A percentile compares a stretch with the other conserved stretches of the same genome.
Conservation (phyloP, 176 grass and related monocot species). For the Raddia distichophylla region DNA sequence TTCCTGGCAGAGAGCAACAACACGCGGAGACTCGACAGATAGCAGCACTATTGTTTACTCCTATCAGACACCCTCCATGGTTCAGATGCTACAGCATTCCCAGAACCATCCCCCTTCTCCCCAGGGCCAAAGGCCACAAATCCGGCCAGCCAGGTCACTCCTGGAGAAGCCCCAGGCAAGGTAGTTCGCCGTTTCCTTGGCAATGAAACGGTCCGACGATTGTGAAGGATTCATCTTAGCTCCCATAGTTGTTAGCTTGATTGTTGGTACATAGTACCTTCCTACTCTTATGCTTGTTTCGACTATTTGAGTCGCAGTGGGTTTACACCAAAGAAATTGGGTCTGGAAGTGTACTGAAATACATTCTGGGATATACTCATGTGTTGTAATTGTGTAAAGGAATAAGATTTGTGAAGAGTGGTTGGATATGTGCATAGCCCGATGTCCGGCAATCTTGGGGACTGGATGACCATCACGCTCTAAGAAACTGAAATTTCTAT, state of each 20-base stretch:
- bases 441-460: not conserved
- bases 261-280: conserved; percentile 44
- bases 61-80: conserved; percentile 91
- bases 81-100: conserved; percentile 75
- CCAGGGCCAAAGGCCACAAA: conserved; percentile 20
- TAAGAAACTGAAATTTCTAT: no score
- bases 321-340: conserved; percentile 24
- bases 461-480: no score
- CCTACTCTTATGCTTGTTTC: conserved; percentile 52
- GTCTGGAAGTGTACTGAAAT: conserved; percentile 5
- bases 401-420: conserved; percentile 38
- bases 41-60: conserved; percentile 63
- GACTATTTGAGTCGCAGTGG: conserved; percentile 32
- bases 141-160: conserved; percentile 17
- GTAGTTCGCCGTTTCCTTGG: conserved; percentile 27
- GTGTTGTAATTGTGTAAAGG: conserved; percentile 40
- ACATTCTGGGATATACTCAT: conserved; percentile 42
- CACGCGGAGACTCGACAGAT: conserved; percentile 79
- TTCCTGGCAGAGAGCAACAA: conserved; percentile 90
- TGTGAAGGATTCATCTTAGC: conserved; percentile 24
- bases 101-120: conserved; percentile 55
- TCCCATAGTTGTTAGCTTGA: conserved; percentile 43
- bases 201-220: conserved; percentile 15
- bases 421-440: conserved; percentile 35
- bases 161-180: conserved; percentile 37